Evolutionary conservation across 116 monocot species (phyloP).

Genomic region (Cymodocea nodosa): DNA sequence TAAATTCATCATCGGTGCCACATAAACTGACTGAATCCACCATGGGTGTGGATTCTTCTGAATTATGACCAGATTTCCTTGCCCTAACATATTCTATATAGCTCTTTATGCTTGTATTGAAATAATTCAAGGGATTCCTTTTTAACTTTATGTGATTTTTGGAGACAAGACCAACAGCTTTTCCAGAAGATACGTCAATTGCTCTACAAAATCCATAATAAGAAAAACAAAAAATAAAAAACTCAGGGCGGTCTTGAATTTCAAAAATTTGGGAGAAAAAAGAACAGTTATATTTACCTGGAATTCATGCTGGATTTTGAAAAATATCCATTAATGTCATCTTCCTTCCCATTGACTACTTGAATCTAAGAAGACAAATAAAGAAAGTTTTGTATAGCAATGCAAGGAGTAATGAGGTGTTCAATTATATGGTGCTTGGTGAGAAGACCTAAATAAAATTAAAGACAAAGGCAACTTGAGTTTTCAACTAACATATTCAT

Average conservation of each 20-base stretch:
- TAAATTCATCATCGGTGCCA: neutral
- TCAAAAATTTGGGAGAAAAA: neutral
- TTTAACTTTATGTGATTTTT: slow-evolving; percentile 12
- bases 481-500: no score
- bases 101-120: slow-evolving; percentile 3
- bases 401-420: neutral
- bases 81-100: slow-evolving; percentile 13
- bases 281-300: neutral
- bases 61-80: neutral
- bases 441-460: no score
- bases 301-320: neutral
- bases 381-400: neutral
- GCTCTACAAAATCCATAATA: neutral
- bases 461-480: no score
- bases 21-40: neutral
- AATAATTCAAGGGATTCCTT: slow-evolving; percentile 1
- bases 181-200: neutral
- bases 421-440: no score
- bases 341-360: slow-evolving; percentile 4
- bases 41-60: neutral
- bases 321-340: neutral
- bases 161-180: neutral
- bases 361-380: neutral
- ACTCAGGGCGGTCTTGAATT: neutral
- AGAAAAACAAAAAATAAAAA: neutral